These are phyloP conservation scores for Styphnolobium japonicum DNA, from an alignment of 306 rosid species.

Conservation along the genomic window DNA sequence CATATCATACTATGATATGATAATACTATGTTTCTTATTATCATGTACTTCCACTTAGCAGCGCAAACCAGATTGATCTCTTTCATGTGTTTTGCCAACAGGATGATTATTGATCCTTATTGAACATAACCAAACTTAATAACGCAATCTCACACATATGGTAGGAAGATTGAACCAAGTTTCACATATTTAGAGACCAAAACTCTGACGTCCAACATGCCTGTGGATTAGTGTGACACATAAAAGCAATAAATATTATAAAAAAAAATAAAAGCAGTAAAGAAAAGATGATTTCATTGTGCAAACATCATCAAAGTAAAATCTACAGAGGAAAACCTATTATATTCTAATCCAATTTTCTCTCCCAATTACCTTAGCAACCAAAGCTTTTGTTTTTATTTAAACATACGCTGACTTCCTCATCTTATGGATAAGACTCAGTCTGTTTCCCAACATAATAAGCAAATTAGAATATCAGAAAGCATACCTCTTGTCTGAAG, in stretches of 20 bases:
- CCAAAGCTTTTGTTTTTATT: not conserved
- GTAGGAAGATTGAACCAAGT: not conserved
- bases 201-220: not conserved
- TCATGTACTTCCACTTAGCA: not conserved
- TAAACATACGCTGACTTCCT: not conserved
- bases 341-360: not conserved
- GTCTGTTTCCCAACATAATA: not conserved
- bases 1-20: not conserved
- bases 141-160: not conserved
- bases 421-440: not conserved
- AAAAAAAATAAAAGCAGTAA: not conserved
- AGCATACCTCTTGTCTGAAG: no score
- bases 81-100: not conserved
- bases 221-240: not conserved
- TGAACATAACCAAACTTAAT: not conserved
- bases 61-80: not conserved
- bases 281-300: not conserved
- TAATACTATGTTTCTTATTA: not conserved
- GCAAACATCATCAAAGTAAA: not conserved
- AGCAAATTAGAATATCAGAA: not conserved
- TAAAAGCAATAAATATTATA: no score
- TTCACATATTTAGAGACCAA: not conserved
- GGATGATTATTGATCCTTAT: not conserved
- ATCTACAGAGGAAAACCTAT: not conserved
- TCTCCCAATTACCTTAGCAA: slow-evolving; percentile 6